Evolutionary conservation across 2,329 filamentous ascomycete species (phyloP), one percentile per base, ranked within the genome.

Genomic region (Zelopaecilomyces penicillatus): DNA sequence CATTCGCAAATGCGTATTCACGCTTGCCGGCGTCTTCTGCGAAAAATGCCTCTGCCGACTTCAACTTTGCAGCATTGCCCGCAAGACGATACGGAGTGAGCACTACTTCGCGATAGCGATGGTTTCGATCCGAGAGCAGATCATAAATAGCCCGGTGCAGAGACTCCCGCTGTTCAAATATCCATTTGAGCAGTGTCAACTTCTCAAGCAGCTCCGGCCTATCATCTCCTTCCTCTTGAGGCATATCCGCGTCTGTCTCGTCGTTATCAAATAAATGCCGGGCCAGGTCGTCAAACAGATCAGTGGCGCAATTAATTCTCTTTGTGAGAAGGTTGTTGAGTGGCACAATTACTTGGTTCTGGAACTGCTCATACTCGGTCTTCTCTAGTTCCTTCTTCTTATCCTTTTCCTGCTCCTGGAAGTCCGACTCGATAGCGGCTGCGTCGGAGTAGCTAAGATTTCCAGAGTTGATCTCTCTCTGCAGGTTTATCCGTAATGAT

Each of bases 161-260:
- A 39, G 78, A 75, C 65, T 98, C 93, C n/a, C 90, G 82, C 1
- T 86, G 85, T 62, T 98, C 93, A 55, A 96, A 97, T 6, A 97
- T 81, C 90, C 93, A 97, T 59, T 97, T 98, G 10, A 97, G 74
- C 39, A 96, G 77, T 0, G 91, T 97, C 9, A 98, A 74, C 65
- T 95, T 95, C 64, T 98, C 93, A 3, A 97, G 71, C 0, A 97
- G 74, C 64, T 98, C 93, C 0, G 93, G 93, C 60, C 90, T 83
- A 62, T 96, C 91, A 54, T 97, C 91, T 12, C 93, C 91, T 66
- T 96, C 91, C 63, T 95, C 89, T 62, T 96, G 90, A 0, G 89
- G 85, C 63, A 88, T 80, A 57, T 95, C 91, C 0, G 89, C 59
- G 78, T 83, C 46, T 77, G 83, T 65, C 28, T 63, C 58, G 12